Conservation (phyloP, 164 flowering plant genomes). For the Litsea cubeba region DNA sequence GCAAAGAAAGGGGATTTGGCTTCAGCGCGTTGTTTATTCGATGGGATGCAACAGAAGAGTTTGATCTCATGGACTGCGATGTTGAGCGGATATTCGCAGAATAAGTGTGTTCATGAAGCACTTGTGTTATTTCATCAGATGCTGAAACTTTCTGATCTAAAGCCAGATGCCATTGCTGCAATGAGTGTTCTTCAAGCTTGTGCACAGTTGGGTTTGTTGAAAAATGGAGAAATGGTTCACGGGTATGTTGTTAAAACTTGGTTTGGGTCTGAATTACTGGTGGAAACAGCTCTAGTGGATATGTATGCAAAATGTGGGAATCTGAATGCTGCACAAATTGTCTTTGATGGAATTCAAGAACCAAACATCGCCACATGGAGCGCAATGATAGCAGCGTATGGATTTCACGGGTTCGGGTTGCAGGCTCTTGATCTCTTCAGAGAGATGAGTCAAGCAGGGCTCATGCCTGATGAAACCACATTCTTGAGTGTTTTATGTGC, state of each 20-base stretch:
- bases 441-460: conserved; percentile 21
- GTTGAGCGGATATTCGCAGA: conserved; percentile 21
- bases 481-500: conserved; percentile 25
- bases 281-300: conserved; percentile 52
- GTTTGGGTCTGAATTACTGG: conserved; percentile 2
- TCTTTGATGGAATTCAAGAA: conserved; percentile 13
- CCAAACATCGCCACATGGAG: conserved; percentile 18
- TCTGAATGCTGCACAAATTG: conserved; percentile 10
- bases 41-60: conserved; percentile 15
- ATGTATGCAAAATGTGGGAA: conserved; percentile 83
- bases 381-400: conserved; percentile 24
- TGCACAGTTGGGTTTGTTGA: conserved; percentile 20
- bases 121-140: conserved; percentile 19
- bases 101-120: conserved; percentile 21
- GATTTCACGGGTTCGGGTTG: conserved; percentile 21
- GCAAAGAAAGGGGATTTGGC: conserved; percentile 22
- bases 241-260: conserved; percentile 15
- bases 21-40: conserved; percentile 11
- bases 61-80: conserved; percentile 25
- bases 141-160: conserved; percentile 11
- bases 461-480: conserved; percentile 18
- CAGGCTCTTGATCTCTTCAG: conserved; percentile 20
- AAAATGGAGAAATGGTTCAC: conserved; percentile 20
- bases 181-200: conserved; percentile 23
- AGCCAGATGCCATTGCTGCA: conserved; percentile 16